These are phyloP conservation scores for Monosporascus sp. DNA, from an alignment of 2,329 filamentous ascomycete genomes.

Conservation along the genomic window DNA sequence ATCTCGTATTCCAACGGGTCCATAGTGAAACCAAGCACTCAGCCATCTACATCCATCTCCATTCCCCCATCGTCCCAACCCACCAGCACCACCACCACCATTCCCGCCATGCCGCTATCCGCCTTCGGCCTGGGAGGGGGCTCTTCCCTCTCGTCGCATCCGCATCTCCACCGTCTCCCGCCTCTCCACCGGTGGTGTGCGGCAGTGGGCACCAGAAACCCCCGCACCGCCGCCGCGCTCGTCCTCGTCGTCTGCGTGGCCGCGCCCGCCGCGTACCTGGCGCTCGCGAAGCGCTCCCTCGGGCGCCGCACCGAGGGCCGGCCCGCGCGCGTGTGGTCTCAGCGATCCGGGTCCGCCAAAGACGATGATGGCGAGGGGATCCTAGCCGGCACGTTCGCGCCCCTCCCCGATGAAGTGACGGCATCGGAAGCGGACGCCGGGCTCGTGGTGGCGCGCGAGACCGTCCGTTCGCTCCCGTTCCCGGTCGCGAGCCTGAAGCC, in stretches of 20 bases:
- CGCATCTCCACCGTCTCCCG: too few species aligned
- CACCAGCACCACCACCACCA: too few species aligned
- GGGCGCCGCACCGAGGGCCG: slow-evolving; percentile 6
- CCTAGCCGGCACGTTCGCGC: slow-evolving; percentile 4
- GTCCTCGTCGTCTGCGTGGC: slow-evolving; percentile 9
- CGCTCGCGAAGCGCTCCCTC: slow-evolving; percentile 7
- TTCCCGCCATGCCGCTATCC: too few species aligned
- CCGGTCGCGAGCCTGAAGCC: slow-evolving; percentile 2
- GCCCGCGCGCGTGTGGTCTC: slow-evolving; percentile 4
- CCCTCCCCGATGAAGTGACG: not conserved
- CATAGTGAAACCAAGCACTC: too few species aligned
- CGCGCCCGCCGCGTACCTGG: slow-evolving; percentile 10
- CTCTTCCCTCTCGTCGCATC: too few species aligned
- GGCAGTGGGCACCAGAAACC: not conserved
- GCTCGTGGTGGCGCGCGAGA: slow-evolving; percentile 13
- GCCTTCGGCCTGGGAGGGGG: too few species aligned
- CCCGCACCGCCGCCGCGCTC: slow-evolving; percentile 4
- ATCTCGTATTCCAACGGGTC: too few species aligned
- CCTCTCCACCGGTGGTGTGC: not conserved
- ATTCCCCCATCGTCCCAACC: too few species aligned
- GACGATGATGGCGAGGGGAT: not conserved
- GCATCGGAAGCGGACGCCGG: too few species aligned
- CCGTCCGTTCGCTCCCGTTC: slow-evolving; percentile 12
- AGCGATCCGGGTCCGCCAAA: slow-evolving; percentile 1
- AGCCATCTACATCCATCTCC: too few species aligned